These are phyloP conservation scores for Wallacemonas sp. DNA, from an alignment of 208 protist species.

Conservation along the genomic window DNA sequence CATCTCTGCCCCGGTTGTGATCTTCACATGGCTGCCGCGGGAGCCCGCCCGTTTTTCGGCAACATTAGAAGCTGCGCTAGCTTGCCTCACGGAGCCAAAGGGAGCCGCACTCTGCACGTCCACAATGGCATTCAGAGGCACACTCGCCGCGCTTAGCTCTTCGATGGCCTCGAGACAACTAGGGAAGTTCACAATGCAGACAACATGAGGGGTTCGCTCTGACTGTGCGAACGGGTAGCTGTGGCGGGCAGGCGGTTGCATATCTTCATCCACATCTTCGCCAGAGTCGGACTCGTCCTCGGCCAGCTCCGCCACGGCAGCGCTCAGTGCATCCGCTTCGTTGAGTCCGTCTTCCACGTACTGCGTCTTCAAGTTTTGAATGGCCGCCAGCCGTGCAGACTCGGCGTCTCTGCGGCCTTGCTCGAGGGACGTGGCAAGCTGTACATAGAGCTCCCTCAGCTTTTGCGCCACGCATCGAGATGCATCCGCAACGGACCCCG, in stretches of 20 bases:
- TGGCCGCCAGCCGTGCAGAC: slow-evolving; percentile 26
- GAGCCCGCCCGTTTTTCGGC: neutral
- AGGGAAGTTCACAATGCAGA: slow-evolving; percentile 36
- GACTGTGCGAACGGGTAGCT: neutral
- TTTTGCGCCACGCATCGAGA: slow-evolving; percentile 13
- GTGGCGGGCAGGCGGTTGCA: neutral
- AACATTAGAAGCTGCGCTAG: neutral
- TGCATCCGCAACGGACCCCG: slow-evolving; percentile 2
- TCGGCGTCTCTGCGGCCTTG: slow-evolving; percentile 27
- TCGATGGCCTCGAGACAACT: slow-evolving; percentile 29
- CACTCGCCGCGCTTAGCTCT: slow-evolving; percentile 17
- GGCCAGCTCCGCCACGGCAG: slow-evolving; percentile 38
- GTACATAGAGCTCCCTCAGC: slow-evolving; percentile 43
- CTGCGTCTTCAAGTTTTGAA: slow-evolving; percentile 35
- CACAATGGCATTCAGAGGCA: slow-evolving; percentile 36
- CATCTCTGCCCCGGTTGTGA: neutral
- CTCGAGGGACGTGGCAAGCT: slow-evolving; percentile 50
- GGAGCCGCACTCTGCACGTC: slow-evolving; percentile 13
- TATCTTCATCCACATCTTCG: slow-evolving; percentile 21
- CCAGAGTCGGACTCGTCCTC: slow-evolving; percentile 39
- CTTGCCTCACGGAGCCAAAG: neutral
- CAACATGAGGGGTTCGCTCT: slow-evolving; percentile 15
- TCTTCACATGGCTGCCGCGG: slow-evolving; percentile 1
- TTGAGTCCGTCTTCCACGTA: slow-evolving; percentile 79
- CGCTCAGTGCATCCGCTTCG: slow-evolving; percentile 42